A percentile compares a stretch with the other conserved stretches of the same genome.
phyloP scores from a whole-genome alignment of 2,329 filamentous ascomycete species.

The Aspergillus uvarum region DNA sequence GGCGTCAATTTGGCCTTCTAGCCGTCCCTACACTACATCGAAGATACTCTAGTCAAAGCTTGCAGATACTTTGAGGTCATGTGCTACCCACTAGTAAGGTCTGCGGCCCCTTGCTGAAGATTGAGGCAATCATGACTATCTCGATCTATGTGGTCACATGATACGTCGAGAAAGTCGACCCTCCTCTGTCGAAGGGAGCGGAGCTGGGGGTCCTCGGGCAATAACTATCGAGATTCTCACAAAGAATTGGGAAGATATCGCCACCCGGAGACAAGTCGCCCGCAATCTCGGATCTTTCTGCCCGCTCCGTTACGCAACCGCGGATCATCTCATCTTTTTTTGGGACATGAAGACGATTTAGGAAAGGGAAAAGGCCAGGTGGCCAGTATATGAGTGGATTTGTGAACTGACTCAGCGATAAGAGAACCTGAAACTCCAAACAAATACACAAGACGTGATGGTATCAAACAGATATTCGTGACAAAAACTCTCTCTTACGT shows the following conservation, averaged over 20 bases:
- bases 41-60: no score
- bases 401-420: neutral
- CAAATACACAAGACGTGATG: neutral
- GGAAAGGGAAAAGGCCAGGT: slow-evolving; percentile 8
- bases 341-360: neutral
- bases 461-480: slow-evolving; percentile 4
- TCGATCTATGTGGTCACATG: no score
- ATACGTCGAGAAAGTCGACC: no score
- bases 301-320: slow-evolving; percentile 14
- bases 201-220: no score
- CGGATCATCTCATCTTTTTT: slow-evolving; percentile 12
- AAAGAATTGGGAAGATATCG: neutral
- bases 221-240: no score
- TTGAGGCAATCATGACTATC: no score
- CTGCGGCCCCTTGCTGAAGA: no score
- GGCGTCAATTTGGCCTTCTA: no score
- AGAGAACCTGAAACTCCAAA: neutral
- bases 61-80: no score
- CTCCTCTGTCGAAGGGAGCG: no score
- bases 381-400: neutral
- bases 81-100: no score
- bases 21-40: no score
- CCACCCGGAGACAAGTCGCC: slow-evolving; percentile 14
- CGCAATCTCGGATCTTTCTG: slow-evolving; percentile 4
- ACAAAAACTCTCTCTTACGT: neutral